Evolutionary conservation across 768 basidiomycete species (phyloP).

Genomic region (Suillus tomentosus): DNA sequence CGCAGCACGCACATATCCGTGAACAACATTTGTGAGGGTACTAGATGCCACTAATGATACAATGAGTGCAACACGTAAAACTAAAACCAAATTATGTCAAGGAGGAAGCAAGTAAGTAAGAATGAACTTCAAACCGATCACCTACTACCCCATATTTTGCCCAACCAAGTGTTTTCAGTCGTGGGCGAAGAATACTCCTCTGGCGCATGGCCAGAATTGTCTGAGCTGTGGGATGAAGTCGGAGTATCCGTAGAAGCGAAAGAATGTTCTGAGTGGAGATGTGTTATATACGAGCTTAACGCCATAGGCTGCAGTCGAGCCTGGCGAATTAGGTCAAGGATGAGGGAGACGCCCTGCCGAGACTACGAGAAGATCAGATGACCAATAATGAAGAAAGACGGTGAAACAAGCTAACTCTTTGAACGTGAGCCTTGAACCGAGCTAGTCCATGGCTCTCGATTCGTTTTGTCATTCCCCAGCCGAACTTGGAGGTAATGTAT

Average conservation of each 20-base stretch:
- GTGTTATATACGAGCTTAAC: conserved; percentile 40
- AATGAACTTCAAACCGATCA: conserved; percentile 22
- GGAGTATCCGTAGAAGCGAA: conserved; percentile 27
- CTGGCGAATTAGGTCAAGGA: conserved; percentile 77
- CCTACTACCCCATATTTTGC: conserved; percentile 27
- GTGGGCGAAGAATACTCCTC: conserved; percentile 16
- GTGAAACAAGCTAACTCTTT: conserved; percentile 57
- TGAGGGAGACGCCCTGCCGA: conserved; percentile 83
- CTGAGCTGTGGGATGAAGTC: conserved; percentile 17
- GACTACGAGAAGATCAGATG: conserved; percentile 48
- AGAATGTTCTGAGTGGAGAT: conserved; percentile 35
- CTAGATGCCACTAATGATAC: conserved; percentile 36
- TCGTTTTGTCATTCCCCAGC: conserved; percentile 84
- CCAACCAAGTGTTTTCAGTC: conserved; percentile 26
- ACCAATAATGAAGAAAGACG: conserved; percentile 14
- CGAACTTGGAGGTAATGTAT: conserved; percentile 83
- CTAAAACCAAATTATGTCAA: conserved; percentile 17
- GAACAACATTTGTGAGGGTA: conserved; percentile 21
- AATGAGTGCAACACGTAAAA: conserved; percentile 19
- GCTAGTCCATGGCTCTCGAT: conserved; percentile 87
- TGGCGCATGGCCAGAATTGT: conserved; percentile 20
- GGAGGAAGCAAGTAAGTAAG: conserved; percentile 20
- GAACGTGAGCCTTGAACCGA: conserved; percentile 85
- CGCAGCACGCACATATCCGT: conserved; percentile 9
- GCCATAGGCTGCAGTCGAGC: conserved; percentile 62